These are phyloP conservation scores for Rhytidhysteron rufulum DNA, from an alignment of 2,329 filamentous ascomycete species.

Conservation along the genomic window DNA sequence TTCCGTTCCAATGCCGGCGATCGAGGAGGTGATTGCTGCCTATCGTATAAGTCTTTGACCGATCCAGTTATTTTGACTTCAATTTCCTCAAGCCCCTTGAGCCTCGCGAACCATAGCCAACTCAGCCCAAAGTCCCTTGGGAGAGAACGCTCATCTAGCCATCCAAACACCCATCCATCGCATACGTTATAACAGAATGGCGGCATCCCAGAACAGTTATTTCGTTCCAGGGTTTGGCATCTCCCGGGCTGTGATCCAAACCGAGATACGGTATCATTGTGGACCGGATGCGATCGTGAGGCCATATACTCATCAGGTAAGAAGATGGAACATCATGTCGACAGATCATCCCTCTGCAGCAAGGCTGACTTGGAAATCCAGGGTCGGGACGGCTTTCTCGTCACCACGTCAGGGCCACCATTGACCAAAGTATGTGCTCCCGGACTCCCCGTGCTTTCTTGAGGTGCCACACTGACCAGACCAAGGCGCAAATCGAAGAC, in stretches of 20 bases:
- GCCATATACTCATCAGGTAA: conserved; percentile 41
- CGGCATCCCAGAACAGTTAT: conserved; percentile 32
- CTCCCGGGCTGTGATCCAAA: conserved; percentile 41
- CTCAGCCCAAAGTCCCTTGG: too few species aligned
- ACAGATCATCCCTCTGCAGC: conserved; percentile 5
- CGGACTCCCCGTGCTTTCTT: not conserved
- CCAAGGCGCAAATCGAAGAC: conserved; percentile 41
- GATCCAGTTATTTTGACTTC: not conserved
- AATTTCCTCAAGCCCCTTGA: not conserved
- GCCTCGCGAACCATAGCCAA: too few species aligned
- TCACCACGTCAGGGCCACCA: conserved; percentile 37
- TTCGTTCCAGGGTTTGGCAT: conserved; percentile 42
- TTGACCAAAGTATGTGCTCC: conserved; percentile 35
- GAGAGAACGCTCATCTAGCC: conserved; percentile 2
- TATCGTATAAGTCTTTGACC: not conserved
- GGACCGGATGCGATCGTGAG: conserved; percentile 41
- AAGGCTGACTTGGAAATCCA: conserved; percentile 18
- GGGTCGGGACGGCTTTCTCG: conserved; percentile 41
- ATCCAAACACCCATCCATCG: not conserved
- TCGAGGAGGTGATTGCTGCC: not conserved
- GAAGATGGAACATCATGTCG: conserved; percentile 1
- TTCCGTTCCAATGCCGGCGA: not conserved
- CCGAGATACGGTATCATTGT: conserved; percentile 41
- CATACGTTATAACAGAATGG: conserved; percentile 8
- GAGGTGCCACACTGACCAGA: conserved; percentile 10